Base-by-base conservation (phyloP, 2,329 filamentous ascomycete genomes). In the Camillea tinctor region DNA sequence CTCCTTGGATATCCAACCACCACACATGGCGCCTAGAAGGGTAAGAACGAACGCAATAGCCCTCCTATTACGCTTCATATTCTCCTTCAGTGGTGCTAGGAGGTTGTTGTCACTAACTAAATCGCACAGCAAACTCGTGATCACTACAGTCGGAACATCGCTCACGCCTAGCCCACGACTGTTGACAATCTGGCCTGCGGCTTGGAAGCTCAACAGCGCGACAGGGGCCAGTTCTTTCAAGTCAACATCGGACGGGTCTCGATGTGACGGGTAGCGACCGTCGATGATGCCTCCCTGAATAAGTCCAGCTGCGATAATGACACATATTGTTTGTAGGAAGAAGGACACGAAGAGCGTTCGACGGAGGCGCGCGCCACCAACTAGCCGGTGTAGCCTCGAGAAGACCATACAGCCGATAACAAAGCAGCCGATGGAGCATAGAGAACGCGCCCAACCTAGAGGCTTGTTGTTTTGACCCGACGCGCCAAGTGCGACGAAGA, bases 91-190 rank as follows among this genome's bases (percentile, higher is more conserved):
- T 2, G 77, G 69, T 2, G 74, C 78, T n/a, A 84, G 73, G 11
- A 85, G 72, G 54, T 76, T 68, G 11, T 79, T 78, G 66, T 85
- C 83, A 52, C 80, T 81, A 62, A 83, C 77, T 44, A 85, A 63
- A 63, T 85, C 83, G 67, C 80, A 83, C 62, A 84, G 81, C 6
- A 83, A 72, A 55, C 77, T 82, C 2, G 83, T 85, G 60, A 85
- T 70, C 17, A 85, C 83, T 56, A 81, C 83, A 1, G 83, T 83
- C 1, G 83, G 83, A 57, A 85, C 76, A 69, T 85, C 83, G 64
- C 80, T 79, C 63, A 81, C 80, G 4, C 81, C 82, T 24, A 86
- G 72, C 4, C 80, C 71, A 48, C 83, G 75, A 23, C 77, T 80
- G 48, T 78, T 80, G 24, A 83, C 81, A 63, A 85, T 84, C 71